A percentile compares a stretch with the other conserved stretches of the same genome.
phyloP scores from a whole-genome alignment of 352 stramenopile species.

The Phytopythium delawarense region DNA sequence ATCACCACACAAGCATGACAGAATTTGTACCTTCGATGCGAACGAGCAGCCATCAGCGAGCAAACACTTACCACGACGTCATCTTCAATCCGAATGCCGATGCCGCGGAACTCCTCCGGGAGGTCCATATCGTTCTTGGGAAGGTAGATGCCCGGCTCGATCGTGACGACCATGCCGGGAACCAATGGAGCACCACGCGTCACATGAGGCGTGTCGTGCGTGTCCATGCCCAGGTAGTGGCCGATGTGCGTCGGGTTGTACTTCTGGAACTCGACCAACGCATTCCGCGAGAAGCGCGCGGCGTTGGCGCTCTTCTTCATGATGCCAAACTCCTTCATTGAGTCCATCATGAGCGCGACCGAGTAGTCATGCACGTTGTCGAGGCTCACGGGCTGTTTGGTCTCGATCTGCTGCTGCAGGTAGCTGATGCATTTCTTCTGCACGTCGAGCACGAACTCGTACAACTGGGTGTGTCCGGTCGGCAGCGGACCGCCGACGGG shows the following conservation, averaged over 20 bases:
- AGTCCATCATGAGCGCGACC: conserved; percentile 63
- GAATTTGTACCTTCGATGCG: not conserved
- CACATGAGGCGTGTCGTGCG: conserved; percentile 76
- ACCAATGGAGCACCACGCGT: conserved; percentile 48
- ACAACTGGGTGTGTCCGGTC: conserved; percentile 49
- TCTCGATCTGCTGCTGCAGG: conserved; percentile 37
- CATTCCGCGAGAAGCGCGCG: conserved; percentile 21
- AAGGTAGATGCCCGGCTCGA: conserved; percentile 84
- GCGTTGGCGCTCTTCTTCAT: conserved; percentile 30
- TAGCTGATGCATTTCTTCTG: conserved; percentile 70
- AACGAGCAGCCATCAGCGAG: not conserved
- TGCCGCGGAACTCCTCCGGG: conserved; percentile 70
- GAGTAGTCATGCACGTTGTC: conserved; percentile 77
- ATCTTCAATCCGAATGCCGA: conserved; percentile 85
- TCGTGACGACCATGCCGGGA: conserved; percentile 78
- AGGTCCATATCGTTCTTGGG: conserved; percentile 63
- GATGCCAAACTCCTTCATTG: conserved; percentile 60
- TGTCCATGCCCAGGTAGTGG: conserved; percentile 83
- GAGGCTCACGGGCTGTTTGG: conserved; percentile 49
- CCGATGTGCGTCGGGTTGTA: conserved; percentile 87
- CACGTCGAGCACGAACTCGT: conserved; percentile 74
- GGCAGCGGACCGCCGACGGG: conserved; percentile 45
- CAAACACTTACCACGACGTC: conserved; percentile 64
- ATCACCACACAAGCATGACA: not conserved
- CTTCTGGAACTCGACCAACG: conserved; percentile 59